Percentiles rank a stretch among this genome's conserved stretches.
Evolutionary conservation across 768 basidiomycete species (phyloP).

Genomic region (Tulasnella sp.): DNA sequence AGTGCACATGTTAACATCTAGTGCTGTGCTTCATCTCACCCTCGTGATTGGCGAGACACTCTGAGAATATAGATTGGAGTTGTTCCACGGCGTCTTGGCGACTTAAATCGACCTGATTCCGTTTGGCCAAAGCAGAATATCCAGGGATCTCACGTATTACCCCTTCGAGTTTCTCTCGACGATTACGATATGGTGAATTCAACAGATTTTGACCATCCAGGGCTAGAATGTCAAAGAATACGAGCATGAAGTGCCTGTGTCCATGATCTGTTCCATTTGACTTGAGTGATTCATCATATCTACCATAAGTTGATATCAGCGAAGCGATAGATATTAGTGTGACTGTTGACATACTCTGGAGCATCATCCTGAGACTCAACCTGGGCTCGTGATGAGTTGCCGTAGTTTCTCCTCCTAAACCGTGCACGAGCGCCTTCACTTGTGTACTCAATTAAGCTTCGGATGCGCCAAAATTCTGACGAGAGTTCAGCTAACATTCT

Average conservation of each 20-base stretch:
- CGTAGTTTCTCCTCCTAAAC: too few species aligned
- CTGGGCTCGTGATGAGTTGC: background rate
- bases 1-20: background rate
- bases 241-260: conserved; percentile 54
- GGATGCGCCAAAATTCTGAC: conserved; percentile 66
- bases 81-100: conserved; percentile 19
- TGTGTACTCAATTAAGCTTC: conserved; percentile 43
- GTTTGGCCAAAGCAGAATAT: conserved; percentile 48
- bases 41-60: conserved; percentile 38
- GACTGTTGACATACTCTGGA: too few species aligned
- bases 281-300: conserved; percentile 31
- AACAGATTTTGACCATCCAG: conserved; percentile 50
- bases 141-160: conserved; percentile 43
- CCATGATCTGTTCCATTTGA: conserved; percentile 30
- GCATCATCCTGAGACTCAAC: background rate
- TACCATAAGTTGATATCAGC: too few species aligned
- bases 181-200: conserved; percentile 39
- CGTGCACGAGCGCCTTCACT: conserved; percentile 39
- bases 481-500: background rate
- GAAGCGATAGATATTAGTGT: too few species aligned
- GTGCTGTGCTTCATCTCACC: conserved; percentile 34
- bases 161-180: conserved; percentile 50
- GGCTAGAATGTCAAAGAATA: conserved; percentile 78
- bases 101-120: conserved; percentile 35
- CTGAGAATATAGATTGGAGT: conserved; percentile 38